Base-by-base conservation (phyloP, 2,329 filamentous ascomycete species). In the Fulvia fulva region DNA sequence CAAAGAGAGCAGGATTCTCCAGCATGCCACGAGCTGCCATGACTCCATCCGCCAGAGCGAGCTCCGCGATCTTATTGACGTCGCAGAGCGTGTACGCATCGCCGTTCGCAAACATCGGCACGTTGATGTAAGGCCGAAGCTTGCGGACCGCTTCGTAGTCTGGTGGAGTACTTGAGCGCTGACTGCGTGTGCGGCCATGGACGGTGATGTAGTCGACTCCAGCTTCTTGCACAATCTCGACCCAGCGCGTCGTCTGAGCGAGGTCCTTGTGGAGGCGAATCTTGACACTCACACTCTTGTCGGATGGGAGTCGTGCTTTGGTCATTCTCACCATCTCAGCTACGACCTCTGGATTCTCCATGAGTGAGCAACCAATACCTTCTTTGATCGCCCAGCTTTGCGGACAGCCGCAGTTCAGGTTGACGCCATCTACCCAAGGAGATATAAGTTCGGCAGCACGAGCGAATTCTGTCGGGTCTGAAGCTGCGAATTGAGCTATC, bases 341-440 rank as follows among this genome's bases (percentile, higher is more conserved):
- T n/a, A 89, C 87, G 3, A 87, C 76, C 63, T 85, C 83, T 8
- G 85, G 81, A 51, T 79, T 76, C 46, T 83, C 79, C 86, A 89
- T 89, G 32, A 90, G 75, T n/a, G 84, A 84, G 4, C 87, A 87
- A 5, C 87, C 87, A 2, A 90, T 77, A 1, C 78, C 83, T 70
- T 87, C 84, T 44, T 85, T 82, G 66, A 87, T 87, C 0, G 87
- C 87, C 87, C 87, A 89, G 5, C 82, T 83, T 72, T 90, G 87
- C 7, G 87, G 87, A 67, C 87, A 90, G 11, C 87, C 87, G 71
- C 87, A 90, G 74, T 89, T 89, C 43, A 89, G 77, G 66, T 89
- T 85, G 2, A 89, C 80, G 62, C 87, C 87, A 65, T 81, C 81
- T 53, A 83, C 82, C 68, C 77, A 83, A 1, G 86, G 86, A 0